A percentile compares a stretch with the other conserved stretches of the same genome.
These are phyloP conservation scores for Barnettozyma hawaiiensis DNA, from an alignment of 1,139 yeast species.

Conservation along the genomic window DNA sequence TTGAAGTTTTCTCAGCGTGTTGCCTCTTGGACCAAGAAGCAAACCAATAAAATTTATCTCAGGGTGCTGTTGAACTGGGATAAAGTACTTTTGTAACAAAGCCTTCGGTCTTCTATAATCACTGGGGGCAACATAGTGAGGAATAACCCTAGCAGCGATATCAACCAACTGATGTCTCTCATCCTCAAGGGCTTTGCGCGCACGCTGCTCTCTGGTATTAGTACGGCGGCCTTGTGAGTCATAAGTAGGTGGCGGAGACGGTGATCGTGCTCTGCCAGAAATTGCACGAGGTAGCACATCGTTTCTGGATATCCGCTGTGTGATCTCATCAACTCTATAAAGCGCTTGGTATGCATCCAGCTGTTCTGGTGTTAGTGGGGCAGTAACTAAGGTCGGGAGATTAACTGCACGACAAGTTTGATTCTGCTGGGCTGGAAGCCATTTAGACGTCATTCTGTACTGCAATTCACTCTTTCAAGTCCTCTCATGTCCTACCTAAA, in stretches of 20 bases:
- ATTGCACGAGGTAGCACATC: conserved; percentile 29
- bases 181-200: conserved; percentile 56
- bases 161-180: conserved; percentile 79
- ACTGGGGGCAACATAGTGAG: conserved; percentile 75
- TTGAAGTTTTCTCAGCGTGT: conserved; percentile 76
- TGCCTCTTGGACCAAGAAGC: conserved; percentile 92
- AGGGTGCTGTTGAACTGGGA: conserved; percentile 86
- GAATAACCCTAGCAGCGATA: conserved; percentile 62
- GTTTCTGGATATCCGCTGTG: conserved; percentile 48
- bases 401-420: conserved; percentile 15
- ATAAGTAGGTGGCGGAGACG: conserved; percentile 92
- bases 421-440: conserved; percentile 13
- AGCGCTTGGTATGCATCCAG: conserved; percentile 72
- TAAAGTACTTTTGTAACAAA: conserved; percentile 73
- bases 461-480: too few species aligned
- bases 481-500: too few species aligned
- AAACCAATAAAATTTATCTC: conserved; percentile 90
- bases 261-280: conserved; percentile 46
- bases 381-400: conserved; percentile 39
- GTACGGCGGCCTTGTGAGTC: conserved; percentile 77
- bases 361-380: conserved; percentile 77
- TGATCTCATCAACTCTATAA: conserved; percentile 75
- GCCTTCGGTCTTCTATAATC: conserved; percentile 71
- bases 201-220: conserved; percentile 74
- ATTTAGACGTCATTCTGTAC: not conserved